Conservation (phyloP, 495 filamentous ascomycete species). For the Aspergillus coremiiformis region DNA sequence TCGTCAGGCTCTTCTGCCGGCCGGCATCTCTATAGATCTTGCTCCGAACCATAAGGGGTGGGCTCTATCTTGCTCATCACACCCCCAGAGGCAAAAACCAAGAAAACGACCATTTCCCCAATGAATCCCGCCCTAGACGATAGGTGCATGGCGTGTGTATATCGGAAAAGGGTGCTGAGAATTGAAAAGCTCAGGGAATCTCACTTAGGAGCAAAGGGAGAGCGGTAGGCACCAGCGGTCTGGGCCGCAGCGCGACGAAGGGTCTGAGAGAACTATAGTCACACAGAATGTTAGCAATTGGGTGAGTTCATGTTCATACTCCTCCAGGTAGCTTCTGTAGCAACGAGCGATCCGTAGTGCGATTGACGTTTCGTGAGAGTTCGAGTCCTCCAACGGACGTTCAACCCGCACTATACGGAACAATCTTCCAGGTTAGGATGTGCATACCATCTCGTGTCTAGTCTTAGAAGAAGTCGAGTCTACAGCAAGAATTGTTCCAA, state of each 20-base stretch:
- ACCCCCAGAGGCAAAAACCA: not conserved
- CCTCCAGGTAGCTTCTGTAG: not conserved
- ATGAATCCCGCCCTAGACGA: not conserved
- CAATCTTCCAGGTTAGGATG: not conserved
- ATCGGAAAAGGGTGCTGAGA: not conserved
- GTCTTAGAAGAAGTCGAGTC: constrained; percentile 7
- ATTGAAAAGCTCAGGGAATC: constrained; percentile 15
- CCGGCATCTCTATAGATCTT: not conserved
- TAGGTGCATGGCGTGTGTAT: not conserved
- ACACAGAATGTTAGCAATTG: constrained; percentile 20
- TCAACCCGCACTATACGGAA: not conserved
- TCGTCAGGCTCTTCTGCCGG: not conserved
- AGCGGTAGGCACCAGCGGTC: constrained; percentile 25
- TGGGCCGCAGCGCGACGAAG: constrained; percentile 39
- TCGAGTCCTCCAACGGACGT: not conserved
- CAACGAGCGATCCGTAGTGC: not conserved
- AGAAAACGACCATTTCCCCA: not conserved
- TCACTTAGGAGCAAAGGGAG: constrained; percentile 40
- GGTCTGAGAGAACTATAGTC: constrained; percentile 34
- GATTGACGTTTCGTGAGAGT: not conserved
- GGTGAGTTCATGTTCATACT: not conserved
- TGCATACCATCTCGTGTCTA: constrained; percentile 28
- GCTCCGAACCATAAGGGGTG: not conserved
- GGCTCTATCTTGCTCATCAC: not conserved
- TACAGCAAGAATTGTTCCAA: constrained; percentile 24